Conservation (phyloP, 306 rosid genomes). For the Corylus avellana region DNA sequence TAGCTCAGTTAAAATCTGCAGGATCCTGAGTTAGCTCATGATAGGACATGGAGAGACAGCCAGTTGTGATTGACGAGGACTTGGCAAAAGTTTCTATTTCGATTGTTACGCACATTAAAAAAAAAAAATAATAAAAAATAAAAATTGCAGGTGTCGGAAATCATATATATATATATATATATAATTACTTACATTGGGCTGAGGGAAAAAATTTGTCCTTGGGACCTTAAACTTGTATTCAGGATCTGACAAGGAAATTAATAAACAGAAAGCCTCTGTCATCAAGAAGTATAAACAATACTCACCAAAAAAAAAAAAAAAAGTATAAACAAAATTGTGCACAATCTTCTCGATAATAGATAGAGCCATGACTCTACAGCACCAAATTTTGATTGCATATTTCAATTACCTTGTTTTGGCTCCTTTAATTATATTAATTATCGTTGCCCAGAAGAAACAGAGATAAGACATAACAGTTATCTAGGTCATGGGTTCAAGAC, state of each 20-base stretch:
- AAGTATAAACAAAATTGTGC: neutral
- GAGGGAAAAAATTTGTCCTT: slow-evolving; percentile 81
- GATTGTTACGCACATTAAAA: neutral
- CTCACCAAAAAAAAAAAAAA: too few species aligned
- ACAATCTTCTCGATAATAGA: neutral
- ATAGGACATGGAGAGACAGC: neutral
- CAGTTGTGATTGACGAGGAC: neutral
- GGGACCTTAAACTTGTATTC: slow-evolving; percentile 72
- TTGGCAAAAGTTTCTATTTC: neutral
- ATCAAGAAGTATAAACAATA: neutral
- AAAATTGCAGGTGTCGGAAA: slow-evolving; percentile 7
- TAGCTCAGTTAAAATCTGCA: neutral
- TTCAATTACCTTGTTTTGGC: neutral
- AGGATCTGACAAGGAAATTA: slow-evolving; percentile 59
- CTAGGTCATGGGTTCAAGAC: neutral
- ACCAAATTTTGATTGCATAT: slow-evolving; percentile 10
- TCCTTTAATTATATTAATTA: neutral
- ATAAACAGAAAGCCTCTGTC: slow-evolving; percentile 22
- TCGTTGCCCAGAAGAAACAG: neutral
- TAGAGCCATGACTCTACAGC: slow-evolving; percentile 14
- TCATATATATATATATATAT: slow-evolving; percentile 2
- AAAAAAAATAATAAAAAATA: neutral
- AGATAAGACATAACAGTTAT: neutral
- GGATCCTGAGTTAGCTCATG: neutral
- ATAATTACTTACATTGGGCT: slow-evolving; percentile 75